These are phyloP conservation scores for Penicillium polonicum DNA, from an alignment of 2,329 filamentous ascomycete species.

Conservation along the genomic window DNA sequence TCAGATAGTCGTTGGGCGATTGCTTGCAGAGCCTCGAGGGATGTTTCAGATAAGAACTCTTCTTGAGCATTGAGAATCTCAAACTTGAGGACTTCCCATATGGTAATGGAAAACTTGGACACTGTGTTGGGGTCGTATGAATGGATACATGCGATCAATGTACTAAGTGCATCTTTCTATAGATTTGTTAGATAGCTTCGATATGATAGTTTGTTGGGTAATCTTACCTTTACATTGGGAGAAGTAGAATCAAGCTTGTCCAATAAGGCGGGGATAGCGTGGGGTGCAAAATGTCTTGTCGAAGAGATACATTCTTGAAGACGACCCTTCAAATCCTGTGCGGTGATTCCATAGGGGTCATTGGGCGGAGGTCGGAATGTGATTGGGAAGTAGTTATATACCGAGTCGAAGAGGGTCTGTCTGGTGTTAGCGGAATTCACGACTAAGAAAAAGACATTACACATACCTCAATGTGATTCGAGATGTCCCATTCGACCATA, in stretches of 20 bases:
- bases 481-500: slow-evolving; percentile 67
- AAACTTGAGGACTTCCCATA: slow-evolving; percentile 69
- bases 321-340: slow-evolving; percentile 65
- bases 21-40: slow-evolving; percentile 54
- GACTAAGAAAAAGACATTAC: too few species aligned
- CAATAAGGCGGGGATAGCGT: slow-evolving; percentile 64
- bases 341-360: slow-evolving; percentile 68
- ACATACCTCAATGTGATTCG: slow-evolving; percentile 56
- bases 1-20: slow-evolving; percentile 58
- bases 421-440: slow-evolving; percentile 16
- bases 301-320: slow-evolving; percentile 64
- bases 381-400: slow-evolving; percentile 72
- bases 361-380: slow-evolving; percentile 68
- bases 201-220: background rate
- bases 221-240: slow-evolving; percentile 62
- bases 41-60: slow-evolving; percentile 62
- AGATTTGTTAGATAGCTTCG: slow-evolving; percentile 19
- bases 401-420: slow-evolving; percentile 61
- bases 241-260: slow-evolving; percentile 70
- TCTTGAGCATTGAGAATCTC: slow-evolving; percentile 67
- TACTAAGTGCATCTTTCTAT: slow-evolving; percentile 63
- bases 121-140: slow-evolving; percentile 60
- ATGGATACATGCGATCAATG: slow-evolving; percentile 59
- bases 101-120: slow-evolving; percentile 61
- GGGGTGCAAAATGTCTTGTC: slow-evolving; percentile 62